Percentiles rank a stretch among this genome's conserved stretches.
Conservation (phyloP, 805 yeast species). For the Ogataea corticis region DNA sequence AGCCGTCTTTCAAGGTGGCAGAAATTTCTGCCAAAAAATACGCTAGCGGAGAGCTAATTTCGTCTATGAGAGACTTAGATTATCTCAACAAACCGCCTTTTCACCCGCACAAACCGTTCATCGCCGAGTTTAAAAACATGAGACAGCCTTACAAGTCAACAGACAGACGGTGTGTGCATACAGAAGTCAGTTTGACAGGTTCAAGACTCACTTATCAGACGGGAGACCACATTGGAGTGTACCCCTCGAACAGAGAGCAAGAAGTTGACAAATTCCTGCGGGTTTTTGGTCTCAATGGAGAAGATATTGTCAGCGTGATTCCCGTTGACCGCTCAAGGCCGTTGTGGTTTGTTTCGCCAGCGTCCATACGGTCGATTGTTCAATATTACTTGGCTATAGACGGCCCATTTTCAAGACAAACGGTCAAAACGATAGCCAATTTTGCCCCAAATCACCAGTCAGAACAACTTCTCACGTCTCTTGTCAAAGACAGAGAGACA, state of each 20-base stretch:
- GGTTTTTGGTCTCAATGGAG: slow-evolving; percentile 58
- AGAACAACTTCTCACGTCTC: slow-evolving; percentile 44
- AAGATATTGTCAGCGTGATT: slow-evolving; percentile 56
- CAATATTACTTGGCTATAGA: slow-evolving; percentile 82
- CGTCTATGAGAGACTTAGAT: slow-evolving; percentile 16
- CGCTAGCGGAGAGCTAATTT: slow-evolving; percentile 29
- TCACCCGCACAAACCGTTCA: slow-evolving; percentile 51
- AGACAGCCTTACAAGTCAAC: slow-evolving; percentile 60
- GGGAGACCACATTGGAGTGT: slow-evolving; percentile 91
- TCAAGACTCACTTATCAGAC: slow-evolving; percentile 78
- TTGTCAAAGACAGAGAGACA: slow-evolving; percentile 61
- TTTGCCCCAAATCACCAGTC: slow-evolving; percentile 69
- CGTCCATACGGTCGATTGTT: slow-evolving; percentile 74
- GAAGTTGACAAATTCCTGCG: slow-evolving; percentile 62
- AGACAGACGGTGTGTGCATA: slow-evolving; percentile 73
- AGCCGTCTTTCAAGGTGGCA: slow-evolving; percentile 55
- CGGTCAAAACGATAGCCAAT: slow-evolving; percentile 62
- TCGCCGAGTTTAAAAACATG: slow-evolving; percentile 58
- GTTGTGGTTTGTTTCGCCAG: slow-evolving; percentile 64
- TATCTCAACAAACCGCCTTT: slow-evolving; percentile 24
- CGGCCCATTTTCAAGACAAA: slow-evolving; percentile 83
- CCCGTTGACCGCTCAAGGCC: slow-evolving; percentile 63
- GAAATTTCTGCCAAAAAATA: slow-evolving; percentile 31
- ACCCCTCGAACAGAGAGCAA: slow-evolving; percentile 78
- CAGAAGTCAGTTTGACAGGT: slow-evolving; percentile 70